phyloP scores from a whole-genome alignment of 1,284 basidiomycete genomes.

The Sanghuangporus sanghuang region DNA sequence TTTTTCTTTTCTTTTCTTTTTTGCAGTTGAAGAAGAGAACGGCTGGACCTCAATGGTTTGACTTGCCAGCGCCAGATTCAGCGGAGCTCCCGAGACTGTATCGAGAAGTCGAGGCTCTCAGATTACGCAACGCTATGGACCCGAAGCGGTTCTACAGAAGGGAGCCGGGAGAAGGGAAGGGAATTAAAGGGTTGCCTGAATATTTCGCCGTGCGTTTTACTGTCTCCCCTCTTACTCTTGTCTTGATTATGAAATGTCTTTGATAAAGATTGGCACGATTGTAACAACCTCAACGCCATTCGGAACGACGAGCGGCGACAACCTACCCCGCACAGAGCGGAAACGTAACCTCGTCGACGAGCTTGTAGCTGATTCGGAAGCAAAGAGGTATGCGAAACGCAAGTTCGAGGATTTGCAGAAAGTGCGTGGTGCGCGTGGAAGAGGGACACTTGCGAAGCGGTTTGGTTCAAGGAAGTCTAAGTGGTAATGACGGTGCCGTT shows the following conservation, averaged over 20 bases:
- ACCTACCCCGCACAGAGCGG: conserved; percentile 60
- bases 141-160: conserved; percentile 93
- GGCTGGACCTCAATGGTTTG: conserved; percentile 85
- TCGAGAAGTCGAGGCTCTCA: conserved; percentile 90
- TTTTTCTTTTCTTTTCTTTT: conserved; percentile 4
- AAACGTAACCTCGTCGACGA: conserved; percentile 87
- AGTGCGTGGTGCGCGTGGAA: conserved; percentile 67
- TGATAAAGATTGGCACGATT: conserved; percentile 79
- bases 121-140: conserved; percentile 88
- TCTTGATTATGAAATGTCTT: background rate
- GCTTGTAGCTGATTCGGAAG: conserved; percentile 82
- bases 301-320: conserved; percentile 66
- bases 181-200: conserved; percentile 82
- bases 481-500: conserved; percentile 40
- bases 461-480: conserved; percentile 57
- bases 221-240: conserved; percentile 1
- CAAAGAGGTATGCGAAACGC: conserved; percentile 86
- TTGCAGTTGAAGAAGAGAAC: conserved; percentile 66
- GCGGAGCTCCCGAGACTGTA: conserved; percentile 80
- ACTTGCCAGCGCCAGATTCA: conserved; percentile 81
- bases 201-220: conserved; percentile 72
- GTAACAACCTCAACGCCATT: conserved; percentile 73
- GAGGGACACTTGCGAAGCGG: conserved; percentile 69
- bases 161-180: conserved; percentile 79
- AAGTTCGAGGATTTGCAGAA: conserved; percentile 86